These are phyloP conservation scores for Albugo laibachii DNA, from an alignment of 352 stramenopile genomes.

Conservation along the genomic window DNA sequence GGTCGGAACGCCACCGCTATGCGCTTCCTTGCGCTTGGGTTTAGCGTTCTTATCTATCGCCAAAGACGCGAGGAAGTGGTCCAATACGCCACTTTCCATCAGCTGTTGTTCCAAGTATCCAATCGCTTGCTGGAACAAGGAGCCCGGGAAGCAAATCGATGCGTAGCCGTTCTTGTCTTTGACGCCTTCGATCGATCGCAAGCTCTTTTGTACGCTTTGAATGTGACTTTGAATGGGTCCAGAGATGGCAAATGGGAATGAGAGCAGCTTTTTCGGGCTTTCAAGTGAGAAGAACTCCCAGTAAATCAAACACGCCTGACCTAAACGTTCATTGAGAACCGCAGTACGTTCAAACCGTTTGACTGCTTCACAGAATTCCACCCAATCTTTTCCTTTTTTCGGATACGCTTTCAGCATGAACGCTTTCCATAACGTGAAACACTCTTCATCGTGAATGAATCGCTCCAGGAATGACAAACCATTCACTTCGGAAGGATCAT, in stretches of 20 bases:
- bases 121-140: constrained; percentile 55
- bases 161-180: not conserved
- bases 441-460: constrained; percentile 76
- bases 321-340: constrained; percentile 40
- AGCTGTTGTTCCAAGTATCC: constrained; percentile 51
- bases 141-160: constrained; percentile 12
- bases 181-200: constrained; percentile 9
- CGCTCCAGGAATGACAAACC: constrained; percentile 77
- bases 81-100: constrained; percentile 36
- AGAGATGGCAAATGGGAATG: constrained; percentile 33
- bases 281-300: constrained; percentile 66
- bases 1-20: constrained; percentile 20
- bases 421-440: constrained; percentile 56
- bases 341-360: constrained; percentile 66
- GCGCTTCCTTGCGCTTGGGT: constrained; percentile 10
- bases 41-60: constrained; percentile 7
- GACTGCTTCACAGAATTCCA: constrained; percentile 68
- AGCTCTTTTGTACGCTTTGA: constrained; percentile 26
- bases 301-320: constrained; percentile 58
- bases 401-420: constrained; percentile 31
- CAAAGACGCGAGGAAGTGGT: constrained; percentile 58
- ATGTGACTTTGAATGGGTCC: constrained; percentile 39
- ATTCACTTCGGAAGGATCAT: constrained; percentile 33
- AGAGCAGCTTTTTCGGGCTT: constrained; percentile 21
- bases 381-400: constrained; percentile 22